Percentiles rank a stretch among this genome's conserved stretches.
Conservation (phyloP, 805 yeast genomes). For the Starmera caribaea region DNA sequence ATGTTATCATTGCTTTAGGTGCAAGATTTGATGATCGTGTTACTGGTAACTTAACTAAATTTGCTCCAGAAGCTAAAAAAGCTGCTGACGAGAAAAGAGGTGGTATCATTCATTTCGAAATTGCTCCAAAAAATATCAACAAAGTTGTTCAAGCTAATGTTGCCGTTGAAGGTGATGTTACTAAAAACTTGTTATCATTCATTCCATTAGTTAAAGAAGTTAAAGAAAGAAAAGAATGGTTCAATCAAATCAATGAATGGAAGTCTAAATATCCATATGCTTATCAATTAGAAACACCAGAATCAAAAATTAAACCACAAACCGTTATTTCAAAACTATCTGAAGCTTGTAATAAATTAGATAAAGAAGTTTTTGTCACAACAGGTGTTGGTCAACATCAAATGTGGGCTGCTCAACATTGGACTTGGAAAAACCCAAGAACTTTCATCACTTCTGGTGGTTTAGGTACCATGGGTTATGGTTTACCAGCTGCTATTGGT, state of each 20-base stretch:
- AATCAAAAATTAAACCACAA: conserved; percentile 82
- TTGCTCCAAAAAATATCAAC: conserved; percentile 93
- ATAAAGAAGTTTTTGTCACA: conserved; percentile 76
- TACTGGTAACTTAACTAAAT: conserved; percentile 73
- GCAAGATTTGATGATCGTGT: conserved; percentile 99
- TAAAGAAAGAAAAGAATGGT: conserved; percentile 71
- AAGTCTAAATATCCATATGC: conserved; percentile 77
- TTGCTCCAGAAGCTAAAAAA: conserved; percentile 87
- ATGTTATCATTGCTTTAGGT: conserved; percentile 87
- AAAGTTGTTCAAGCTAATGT: conserved; percentile 95
- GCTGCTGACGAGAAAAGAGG: conserved; percentile 88
- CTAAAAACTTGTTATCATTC: conserved; percentile 62
- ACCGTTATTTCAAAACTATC: conserved; percentile 76
- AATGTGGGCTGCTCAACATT: conserved; percentile 99
- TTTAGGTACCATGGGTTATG: conserved; percentile 97
- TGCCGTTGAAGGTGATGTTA: conserved; percentile 94
- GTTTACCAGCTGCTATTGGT: conserved; percentile 96
- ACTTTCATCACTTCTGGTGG: conserved; percentile 98
- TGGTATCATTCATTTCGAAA: conserved; percentile 95
- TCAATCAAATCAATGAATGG: conserved; percentile 67
- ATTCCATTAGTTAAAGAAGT: conserved; percentile 63
- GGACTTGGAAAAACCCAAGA: conserved; percentile 89
- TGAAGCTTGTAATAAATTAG: conserved; percentile 50
- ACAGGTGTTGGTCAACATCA: conserved; percentile 99
- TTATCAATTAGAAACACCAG: conserved; percentile 75